Conservation (phyloP, 2,329 filamentous ascomycete species). For the Botrytis paeoniae region DNA sequence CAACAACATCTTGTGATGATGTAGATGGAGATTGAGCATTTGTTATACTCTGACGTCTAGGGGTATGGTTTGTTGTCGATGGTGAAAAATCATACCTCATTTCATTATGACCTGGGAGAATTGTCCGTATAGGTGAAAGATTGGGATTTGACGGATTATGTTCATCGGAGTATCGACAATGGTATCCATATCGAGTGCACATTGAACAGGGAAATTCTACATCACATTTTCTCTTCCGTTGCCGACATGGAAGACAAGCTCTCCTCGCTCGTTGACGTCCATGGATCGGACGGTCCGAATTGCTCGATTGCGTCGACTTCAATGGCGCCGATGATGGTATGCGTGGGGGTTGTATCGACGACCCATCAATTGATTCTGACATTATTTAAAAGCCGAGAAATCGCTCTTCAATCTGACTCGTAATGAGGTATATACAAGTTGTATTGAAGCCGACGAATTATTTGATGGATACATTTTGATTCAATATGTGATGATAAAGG, state of each 20-base stretch:
- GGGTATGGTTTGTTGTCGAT: background rate
- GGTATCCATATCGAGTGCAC: conserved; percentile 30
- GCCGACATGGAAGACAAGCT: conserved; percentile 31
- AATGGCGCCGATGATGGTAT: background rate
- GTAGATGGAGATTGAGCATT: background rate
- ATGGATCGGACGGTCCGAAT: background rate
- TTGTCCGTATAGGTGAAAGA: background rate
- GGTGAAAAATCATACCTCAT: background rate
- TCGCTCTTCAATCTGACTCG: background rate
- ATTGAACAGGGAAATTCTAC: conserved; percentile 29
- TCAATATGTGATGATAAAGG: background rate
- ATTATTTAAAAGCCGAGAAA: background rate
- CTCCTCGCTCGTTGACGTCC: conserved; percentile 27
- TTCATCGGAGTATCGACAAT: conserved; percentile 28
- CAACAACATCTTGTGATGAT: conserved; percentile 22
- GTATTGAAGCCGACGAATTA: background rate
- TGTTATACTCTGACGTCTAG: background rate
- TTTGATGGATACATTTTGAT: background rate
- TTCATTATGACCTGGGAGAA: background rate
- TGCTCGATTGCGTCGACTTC: background rate
- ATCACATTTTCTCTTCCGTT: conserved; percentile 33
- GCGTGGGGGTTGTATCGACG: background rate
- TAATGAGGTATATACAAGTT: background rate
- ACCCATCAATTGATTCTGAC: background rate
- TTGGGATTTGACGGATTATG: background rate